Evolutionary conservation across 106 monocot genomes (phyloP).

Genomic region (Dendrobium officinale): DNA sequence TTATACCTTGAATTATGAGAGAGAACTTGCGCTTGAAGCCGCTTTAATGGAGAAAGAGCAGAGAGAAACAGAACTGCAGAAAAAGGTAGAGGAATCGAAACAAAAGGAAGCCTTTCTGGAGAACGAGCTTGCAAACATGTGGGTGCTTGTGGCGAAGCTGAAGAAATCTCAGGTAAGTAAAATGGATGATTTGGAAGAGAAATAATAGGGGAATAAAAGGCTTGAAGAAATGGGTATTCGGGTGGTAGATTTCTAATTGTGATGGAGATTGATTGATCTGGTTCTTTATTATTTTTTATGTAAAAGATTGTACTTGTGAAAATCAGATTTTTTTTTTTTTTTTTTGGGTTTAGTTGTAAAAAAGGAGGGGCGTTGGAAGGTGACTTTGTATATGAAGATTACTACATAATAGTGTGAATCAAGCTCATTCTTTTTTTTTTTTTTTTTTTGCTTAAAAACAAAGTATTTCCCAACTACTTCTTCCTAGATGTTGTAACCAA

Average conservation of each 20-base stretch:
- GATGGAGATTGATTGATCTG: neutral
- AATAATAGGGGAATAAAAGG: neutral
- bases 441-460: neutral
- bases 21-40: slow-evolving; percentile 50
- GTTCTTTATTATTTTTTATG: neutral
- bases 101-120: slow-evolving; percentile 73
- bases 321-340: neutral
- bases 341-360: slow-evolving; percentile 5
- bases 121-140: slow-evolving; percentile 90
- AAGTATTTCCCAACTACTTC: neutral
- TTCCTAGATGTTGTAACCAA: too few relatives aligned
- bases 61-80: slow-evolving; percentile 63
- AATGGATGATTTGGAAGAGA: neutral
- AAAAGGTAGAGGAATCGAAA: slow-evolving; percentile 68
- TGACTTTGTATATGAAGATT: slow-evolving; percentile 4
- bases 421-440: neutral
- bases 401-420: slow-evolving; percentile 7
- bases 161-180: slow-evolving; percentile 45
- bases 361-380: neutral
- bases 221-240: neutral
- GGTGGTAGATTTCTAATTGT: neutral
- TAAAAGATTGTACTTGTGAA: neutral
- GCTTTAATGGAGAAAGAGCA: slow-evolving; percentile 61
- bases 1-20: slow-evolving; percentile 24
- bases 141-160: slow-evolving; percentile 81